Conservation (phyloP, 495 filamentous ascomycete genomes). For the Podospora pseudoanserina region DNA sequence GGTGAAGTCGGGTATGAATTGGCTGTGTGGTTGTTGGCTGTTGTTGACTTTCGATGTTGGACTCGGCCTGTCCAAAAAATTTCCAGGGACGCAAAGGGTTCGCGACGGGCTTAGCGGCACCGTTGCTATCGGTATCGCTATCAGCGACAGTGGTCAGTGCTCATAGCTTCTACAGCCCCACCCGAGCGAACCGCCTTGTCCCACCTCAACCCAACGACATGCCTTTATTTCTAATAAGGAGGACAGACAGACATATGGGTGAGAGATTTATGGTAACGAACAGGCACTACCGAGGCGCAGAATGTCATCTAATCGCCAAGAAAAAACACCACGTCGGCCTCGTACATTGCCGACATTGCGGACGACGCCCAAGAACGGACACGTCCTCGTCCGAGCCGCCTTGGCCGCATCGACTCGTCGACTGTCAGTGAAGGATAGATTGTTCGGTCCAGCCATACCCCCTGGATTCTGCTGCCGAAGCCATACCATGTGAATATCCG, state of each 20-base stretch:
- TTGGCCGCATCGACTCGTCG: not conserved
- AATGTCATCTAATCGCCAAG: not conserved
- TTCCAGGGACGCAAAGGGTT: not conserved
- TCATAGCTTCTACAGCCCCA: not conserved
- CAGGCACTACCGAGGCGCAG: not conserved
- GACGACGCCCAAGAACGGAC: not conserved
- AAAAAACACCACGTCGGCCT: not conserved
- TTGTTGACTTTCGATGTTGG: not conserved
- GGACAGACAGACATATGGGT: too few relatives aligned
- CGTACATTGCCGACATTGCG: not conserved
- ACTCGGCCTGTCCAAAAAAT: constrained; percentile 12
- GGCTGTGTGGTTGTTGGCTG: not conserved
- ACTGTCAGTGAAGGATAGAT: not conserved
- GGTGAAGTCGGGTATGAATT: not conserved
- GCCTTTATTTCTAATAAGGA: not conserved
- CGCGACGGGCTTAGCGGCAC: not conserved
- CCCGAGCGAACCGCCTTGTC: not conserved
- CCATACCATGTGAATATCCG: not conserved
- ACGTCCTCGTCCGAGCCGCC: not conserved
- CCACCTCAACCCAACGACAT: not conserved
- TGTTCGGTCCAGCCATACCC: not conserved
- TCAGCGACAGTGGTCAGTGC: not conserved
- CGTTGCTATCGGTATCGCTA: not conserved
- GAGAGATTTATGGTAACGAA: not conserved
- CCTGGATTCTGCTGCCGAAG: not conserved